phyloP scores from a whole-genome alignment of 768 basidiomycete genomes.

The Leccinum pellstonianum region DNA sequence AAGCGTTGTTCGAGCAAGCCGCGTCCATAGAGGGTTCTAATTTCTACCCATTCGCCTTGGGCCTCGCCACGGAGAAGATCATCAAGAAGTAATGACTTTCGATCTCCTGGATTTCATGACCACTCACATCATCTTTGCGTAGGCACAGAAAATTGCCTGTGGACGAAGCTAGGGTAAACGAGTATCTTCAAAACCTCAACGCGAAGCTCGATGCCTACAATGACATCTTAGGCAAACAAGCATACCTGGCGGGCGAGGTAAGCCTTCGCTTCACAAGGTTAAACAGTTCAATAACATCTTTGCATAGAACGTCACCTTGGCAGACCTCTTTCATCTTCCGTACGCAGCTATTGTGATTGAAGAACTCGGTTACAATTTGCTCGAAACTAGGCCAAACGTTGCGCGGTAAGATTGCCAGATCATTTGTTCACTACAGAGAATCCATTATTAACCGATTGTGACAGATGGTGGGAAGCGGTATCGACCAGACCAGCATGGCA shows the following conservation, averaged over 20 bases:
- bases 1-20: constrained; percentile 22
- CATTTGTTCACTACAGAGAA: background rate
- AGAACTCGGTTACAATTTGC: constrained; percentile 20
- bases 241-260: constrained; percentile 59
- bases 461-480: constrained; percentile 54
- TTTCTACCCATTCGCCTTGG: constrained; percentile 48
- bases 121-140: constrained; percentile 5
- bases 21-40: constrained; percentile 27
- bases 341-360: constrained; percentile 34
- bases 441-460: background rate
- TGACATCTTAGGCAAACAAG: constrained; percentile 48
- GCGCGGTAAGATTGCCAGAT: constrained; percentile 19
- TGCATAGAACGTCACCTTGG: constrained; percentile 41
- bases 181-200: constrained; percentile 27
- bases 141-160: constrained; percentile 9
- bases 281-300: background rate
- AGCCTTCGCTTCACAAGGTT: constrained; percentile 9
- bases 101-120: background rate
- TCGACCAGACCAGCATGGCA: constrained; percentile 47
- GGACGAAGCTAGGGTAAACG: constrained; percentile 27
- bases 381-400: constrained; percentile 27
- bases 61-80: constrained; percentile 47
- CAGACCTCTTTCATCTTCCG: constrained; percentile 46
- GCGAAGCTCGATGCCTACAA: constrained; percentile 52
- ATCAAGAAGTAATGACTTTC: constrained; percentile 45